Evolutionary conservation across 148 eudicot species (phyloP).

Genomic region (Vaccinium vitisidaea): DNA sequence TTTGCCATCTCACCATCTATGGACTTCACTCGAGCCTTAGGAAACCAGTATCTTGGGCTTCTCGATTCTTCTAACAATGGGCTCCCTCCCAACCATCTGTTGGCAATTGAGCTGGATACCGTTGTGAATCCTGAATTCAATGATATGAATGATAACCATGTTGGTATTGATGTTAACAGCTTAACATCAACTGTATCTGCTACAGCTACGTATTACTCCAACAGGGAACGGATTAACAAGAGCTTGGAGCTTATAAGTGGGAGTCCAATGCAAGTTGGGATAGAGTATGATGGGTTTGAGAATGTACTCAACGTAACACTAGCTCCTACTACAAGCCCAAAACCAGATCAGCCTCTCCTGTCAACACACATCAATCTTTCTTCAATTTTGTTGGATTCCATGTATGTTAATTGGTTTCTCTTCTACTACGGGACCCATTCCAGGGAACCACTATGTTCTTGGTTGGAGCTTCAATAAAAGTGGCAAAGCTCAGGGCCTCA

Average conservation of each 20-base stretch:
- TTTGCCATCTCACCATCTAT: constrained; percentile 24
- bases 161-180: constrained; percentile 39
- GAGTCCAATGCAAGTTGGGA: constrained; percentile 39
- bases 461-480: constrained; percentile 34
- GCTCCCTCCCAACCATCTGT: constrained; percentile 20
- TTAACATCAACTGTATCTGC: constrained; percentile 29
- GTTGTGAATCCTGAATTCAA: constrained; percentile 21
- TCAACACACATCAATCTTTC: constrained; percentile 26
- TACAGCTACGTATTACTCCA: constrained; percentile 33
- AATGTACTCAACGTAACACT: constrained; percentile 33
- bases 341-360: constrained; percentile 22
- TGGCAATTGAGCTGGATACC: constrained; percentile 35
- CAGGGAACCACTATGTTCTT: constrained; percentile 21
- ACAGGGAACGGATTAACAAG: constrained; percentile 4
- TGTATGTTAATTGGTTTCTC: constrained; percentile 43
- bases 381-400: constrained; percentile 20
- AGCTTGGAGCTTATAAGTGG: constrained; percentile 30
- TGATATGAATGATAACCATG: constrained; percentile 38
- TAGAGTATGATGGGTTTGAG: constrained; percentile 32
- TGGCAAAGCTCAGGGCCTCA: constrained; percentile 20
- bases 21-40: constrained; percentile 16
- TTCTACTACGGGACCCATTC: constrained; percentile 12
- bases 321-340: constrained; percentile 27
- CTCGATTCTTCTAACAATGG: constrained; percentile 17
- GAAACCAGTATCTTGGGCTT: constrained; percentile 20